Conservation (phyloP, 2,329 filamentous ascomycete genomes). For the Cercospora zeae-maydis region DNA sequence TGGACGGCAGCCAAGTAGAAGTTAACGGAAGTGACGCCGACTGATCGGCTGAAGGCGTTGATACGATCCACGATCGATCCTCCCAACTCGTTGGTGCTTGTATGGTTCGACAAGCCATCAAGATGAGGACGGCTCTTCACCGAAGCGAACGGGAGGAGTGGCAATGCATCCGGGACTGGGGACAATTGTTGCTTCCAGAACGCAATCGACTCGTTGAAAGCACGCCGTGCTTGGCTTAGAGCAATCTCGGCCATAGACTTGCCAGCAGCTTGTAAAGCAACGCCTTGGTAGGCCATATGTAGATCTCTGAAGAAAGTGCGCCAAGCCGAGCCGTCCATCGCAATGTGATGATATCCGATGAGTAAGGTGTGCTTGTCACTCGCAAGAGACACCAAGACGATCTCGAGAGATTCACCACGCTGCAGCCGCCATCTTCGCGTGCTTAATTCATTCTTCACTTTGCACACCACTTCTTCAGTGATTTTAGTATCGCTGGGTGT, state of each 20-base stretch:
- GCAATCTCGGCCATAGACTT: slow-evolving; percentile 11
- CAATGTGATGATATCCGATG: slow-evolving; percentile 37
- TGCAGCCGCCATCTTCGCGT: slow-evolving; percentile 18
- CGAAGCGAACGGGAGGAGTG: slow-evolving; percentile 19
- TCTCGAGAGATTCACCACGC: slow-evolving; percentile 25
- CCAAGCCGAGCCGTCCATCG: slow-evolving; percentile 34
- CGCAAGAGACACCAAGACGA: slow-evolving; percentile 22
- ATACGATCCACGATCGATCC: slow-evolving; percentile 11
- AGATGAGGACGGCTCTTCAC: slow-evolving; percentile 14
- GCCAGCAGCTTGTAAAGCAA: slow-evolving; percentile 5
- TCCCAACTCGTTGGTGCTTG: not conserved
- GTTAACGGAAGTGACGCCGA: slow-evolving; percentile 30
- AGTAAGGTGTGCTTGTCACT: slow-evolving; percentile 23
- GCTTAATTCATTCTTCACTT: slow-evolving; percentile 6
- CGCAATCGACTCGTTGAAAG: not conserved
- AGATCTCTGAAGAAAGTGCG: slow-evolving; percentile 30
- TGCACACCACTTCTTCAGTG: not conserved
- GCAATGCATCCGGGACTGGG: slow-evolving; percentile 6
- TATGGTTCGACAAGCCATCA: slow-evolving; percentile 10
- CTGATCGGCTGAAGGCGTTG: slow-evolving; percentile 9
- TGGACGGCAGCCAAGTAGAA: slow-evolving; percentile 39
- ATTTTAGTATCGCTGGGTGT: not conserved
- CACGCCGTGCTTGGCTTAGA: not conserved
- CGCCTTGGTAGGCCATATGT: slow-evolving; percentile 20
- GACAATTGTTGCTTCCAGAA: slow-evolving; percentile 15